Percentiles rank a stretch among this genome's conserved stretches.
Evolutionary conservation across 2,329 filamentous ascomycete species (phyloP).

Genomic region (Venturia aucupariae): DNA sequence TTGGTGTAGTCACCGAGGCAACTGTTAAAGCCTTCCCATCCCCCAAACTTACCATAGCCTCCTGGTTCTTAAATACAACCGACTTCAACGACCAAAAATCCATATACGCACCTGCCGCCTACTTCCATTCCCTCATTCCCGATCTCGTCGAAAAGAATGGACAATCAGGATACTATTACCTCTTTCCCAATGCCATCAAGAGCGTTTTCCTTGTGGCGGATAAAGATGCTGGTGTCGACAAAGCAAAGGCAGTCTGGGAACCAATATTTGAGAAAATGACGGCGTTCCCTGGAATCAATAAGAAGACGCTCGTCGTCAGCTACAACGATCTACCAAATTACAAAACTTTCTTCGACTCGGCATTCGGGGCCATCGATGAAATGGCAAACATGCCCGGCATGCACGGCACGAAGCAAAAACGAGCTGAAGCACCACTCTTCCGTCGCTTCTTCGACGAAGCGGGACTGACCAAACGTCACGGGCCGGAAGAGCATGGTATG

Average conservation of each 20-base stretch:
- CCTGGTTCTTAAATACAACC: slow-evolving; percentile 10
- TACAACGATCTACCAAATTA: slow-evolving; percentile 7
- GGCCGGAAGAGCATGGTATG: neutral
- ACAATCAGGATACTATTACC: slow-evolving; percentile 10
- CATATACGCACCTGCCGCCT: slow-evolving; percentile 10
- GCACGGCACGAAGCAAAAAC: neutral
- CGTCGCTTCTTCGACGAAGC: slow-evolving; percentile 6
- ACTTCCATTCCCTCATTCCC: slow-evolving; percentile 10
- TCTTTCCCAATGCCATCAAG: slow-evolving; percentile 13
- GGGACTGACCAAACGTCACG: neutral
- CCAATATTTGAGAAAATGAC: slow-evolving; percentile 11
- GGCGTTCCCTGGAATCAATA: slow-evolving; percentile 6
- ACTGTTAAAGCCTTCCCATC: slow-evolving; percentile 24
- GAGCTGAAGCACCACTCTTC: neutral
- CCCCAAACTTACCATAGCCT: slow-evolving; percentile 8
- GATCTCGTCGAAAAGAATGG: slow-evolving; percentile 13
- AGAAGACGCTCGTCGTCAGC: neutral
- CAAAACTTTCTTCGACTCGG: slow-evolving; percentile 14
- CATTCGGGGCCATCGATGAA: slow-evolving; percentile 6
- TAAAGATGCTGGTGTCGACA: slow-evolving; percentile 9
- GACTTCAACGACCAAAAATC: neutral
- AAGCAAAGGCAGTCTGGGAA: slow-evolving; percentile 12
- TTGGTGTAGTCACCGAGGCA: slow-evolving; percentile 27
- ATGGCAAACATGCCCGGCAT: slow-evolving; percentile 1
- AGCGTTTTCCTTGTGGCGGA: slow-evolving; percentile 10